Evolutionary conservation across 129 eudicot species (phyloP), one percentile per base, ranked within the genome.

Genomic region (Ambrosia artemisiifolia): DNA sequence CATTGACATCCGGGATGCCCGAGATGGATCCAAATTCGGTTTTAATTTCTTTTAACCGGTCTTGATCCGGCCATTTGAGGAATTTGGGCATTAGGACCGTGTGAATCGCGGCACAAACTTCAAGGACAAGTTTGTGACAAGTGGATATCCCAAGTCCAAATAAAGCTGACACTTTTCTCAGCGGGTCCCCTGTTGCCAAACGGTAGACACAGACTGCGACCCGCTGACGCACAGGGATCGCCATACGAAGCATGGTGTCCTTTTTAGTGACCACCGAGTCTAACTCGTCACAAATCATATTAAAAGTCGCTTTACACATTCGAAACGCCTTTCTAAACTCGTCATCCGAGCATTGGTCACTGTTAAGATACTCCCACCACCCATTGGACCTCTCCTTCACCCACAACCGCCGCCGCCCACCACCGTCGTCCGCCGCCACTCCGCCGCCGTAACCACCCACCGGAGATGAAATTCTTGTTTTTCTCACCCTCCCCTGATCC

Each of bases 91-190:
- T 90, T 44, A 90, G 73, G 12, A 87, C 87, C 0, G 64, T 57
- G 48, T 63, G 69, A 0, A 91, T 87, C 0, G 95, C 97, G 2
- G 87, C 61, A 38, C 95, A 87, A 55, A 88, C 97, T 59, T 91
- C 95, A 0, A 91, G 85, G 2, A 91, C 91, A 3, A 91, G 74
- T 77, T 91, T 91, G 36, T 91, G 97, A 64, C 97, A 91, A 11
- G 97, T 89, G 20, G 92, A 86, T 32, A 89, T 89, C 12, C 96
- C 93, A 0, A 89, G 62, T 3, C 96, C 93, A 61, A 91, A 91
- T 17, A 81, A 81, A 61, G 80, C 70, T 4, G 95, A 91, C 2
- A 91, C 95, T 18, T 74, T 77, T 3, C 95, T 75, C 9, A 90
- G 83, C 3, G 96, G 87, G 78, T 90, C 95, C 20, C 95, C 95